Evolutionary conservation across 2,329 filamentous ascomycete species (phyloP).

Genomic region (Cladosporium oxysporum): DNA sequence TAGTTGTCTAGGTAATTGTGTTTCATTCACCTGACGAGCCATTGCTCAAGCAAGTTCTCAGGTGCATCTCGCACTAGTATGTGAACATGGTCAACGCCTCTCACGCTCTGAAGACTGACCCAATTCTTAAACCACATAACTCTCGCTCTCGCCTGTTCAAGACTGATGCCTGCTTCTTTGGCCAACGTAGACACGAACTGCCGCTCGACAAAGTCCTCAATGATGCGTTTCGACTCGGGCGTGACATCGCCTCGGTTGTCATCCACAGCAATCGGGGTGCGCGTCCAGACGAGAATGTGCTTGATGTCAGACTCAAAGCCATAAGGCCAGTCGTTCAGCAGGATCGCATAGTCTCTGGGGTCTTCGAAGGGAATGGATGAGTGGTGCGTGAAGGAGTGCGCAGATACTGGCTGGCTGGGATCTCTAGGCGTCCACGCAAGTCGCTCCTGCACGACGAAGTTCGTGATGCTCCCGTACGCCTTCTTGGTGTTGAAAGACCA

Average conservation of each 20-base stretch:
- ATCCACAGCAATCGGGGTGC: conserved; percentile 51
- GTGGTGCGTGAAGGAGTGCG: conserved; percentile 44
- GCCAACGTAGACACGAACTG: conserved; percentile 52
- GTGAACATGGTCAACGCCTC: conserved; percentile 60
- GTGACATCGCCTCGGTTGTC: conserved; percentile 52
- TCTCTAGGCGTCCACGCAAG: conserved; percentile 51
- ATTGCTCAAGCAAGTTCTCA: conserved; percentile 32
- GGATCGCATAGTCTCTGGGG: conserved; percentile 55
- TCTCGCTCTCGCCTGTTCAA: conserved; percentile 42
- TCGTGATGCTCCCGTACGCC: conserved; percentile 57
- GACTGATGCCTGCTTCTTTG: conserved; percentile 21
- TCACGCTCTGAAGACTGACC: conserved; percentile 61
- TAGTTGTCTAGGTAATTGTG: background rate
- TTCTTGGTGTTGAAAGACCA: conserved; percentile 58
- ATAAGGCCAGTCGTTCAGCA: conserved; percentile 67
- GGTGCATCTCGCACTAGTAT: conserved; percentile 54
- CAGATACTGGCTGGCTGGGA: background rate
- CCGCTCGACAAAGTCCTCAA: conserved; percentile 52
- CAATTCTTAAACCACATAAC: conserved; percentile 69
- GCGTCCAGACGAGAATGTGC: conserved; percentile 61
- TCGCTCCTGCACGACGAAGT: conserved; percentile 58
- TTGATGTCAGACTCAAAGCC: conserved; percentile 55
- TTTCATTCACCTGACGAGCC: conserved; percentile 21
- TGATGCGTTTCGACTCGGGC: conserved; percentile 48
- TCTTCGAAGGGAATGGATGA: conserved; percentile 57